Evolutionary conservation across 2,329 filamentous ascomycete genomes (phyloP).

Genomic region (Penicillium sp.): DNA sequence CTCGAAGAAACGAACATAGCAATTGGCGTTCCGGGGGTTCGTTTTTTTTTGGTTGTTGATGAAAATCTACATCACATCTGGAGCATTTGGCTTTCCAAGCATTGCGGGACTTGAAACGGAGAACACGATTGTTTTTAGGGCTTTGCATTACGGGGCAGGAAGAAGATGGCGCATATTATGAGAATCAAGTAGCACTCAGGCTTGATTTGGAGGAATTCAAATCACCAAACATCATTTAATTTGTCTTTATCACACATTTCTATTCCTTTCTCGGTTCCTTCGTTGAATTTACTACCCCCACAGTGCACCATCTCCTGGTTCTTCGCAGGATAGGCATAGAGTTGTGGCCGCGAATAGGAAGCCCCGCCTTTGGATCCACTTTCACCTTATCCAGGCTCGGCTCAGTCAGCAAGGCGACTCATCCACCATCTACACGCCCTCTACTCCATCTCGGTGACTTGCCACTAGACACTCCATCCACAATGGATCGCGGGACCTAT

Average conservation of each 20-base stretch:
- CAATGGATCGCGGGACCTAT: constrained; percentile 12
- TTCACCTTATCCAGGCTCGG: not conserved
- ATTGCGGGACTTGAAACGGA: not conserved
- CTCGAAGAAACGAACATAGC: not conserved
- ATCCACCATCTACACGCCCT: constrained; percentile 6
- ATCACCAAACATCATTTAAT: not conserved
- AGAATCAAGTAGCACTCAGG: not conserved
- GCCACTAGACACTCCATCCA: not conserved
- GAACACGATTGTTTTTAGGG: not conserved
- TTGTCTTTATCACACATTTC: not conserved
- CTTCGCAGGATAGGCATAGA: not conserved
- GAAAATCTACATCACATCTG: not conserved
- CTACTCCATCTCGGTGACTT: constrained; percentile 3
- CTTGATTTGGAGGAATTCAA: not conserved
- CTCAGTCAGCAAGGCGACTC: constrained; percentile 14
- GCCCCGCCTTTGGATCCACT: constrained; percentile 9
- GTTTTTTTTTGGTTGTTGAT: not conserved
- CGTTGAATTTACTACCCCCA: not conserved
- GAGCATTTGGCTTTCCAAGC: not conserved
- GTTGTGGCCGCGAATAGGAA: constrained; percentile 2
- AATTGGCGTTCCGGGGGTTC: not conserved
- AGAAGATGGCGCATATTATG: not conserved
- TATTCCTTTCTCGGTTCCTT: not conserved
- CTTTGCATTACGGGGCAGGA: not conserved
- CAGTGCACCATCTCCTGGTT: not conserved